Base-by-base conservation (phyloP, 495 filamentous ascomycete species). In the Collariella sp. region DNA sequence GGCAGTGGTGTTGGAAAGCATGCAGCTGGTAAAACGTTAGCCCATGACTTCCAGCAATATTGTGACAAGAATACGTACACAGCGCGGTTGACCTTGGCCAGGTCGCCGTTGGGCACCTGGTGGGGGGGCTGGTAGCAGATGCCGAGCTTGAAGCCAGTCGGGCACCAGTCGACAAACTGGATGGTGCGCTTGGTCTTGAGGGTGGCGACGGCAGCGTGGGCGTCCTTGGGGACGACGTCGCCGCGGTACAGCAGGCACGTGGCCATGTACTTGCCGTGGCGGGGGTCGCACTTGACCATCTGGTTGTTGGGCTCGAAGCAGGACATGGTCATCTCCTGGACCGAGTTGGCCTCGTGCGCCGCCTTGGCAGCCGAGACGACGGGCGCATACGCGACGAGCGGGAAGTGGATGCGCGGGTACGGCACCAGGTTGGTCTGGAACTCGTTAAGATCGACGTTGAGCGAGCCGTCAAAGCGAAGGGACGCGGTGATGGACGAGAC, bases 401-500 rank as follows among this genome's bases (percentile, higher is more conserved):
- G 93, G 83, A 96, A 98, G 77, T 98, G 93, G 69, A 98, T 97
- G 79, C 93, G 91, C 58, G 93, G 93, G 75, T 95, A 98, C 47
- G 93, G 93, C 40, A 98, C 93, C 68, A 98, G 74, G 77, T 98
- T 98, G 73, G 93, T 98, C 83, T 98, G 93, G 83, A 98, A 98
- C 77, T 98, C 93, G 76, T 95, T 95, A 40, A 98, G 79, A 75
- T 98, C 93, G 76, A 98, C 93, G 76, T 98, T 98, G 61, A 98
- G 88, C 56, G 91, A 95, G 60, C 93, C 93, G 68, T 98, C 93
- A 75, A 98, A 98, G 65, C 93, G 91, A 60, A 98, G 87, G 55
- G 93, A 97, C 55, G 93, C 91, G 55, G 93, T 98, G 74, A 98
- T 97, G 55, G 93, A 98, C 44, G 90, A 96, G 60, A 98, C 93